Evolutionary conservation across 1,284 basidiomycete genomes (phyloP).

Genomic region (Lignosus rhinocerotis): DNA sequence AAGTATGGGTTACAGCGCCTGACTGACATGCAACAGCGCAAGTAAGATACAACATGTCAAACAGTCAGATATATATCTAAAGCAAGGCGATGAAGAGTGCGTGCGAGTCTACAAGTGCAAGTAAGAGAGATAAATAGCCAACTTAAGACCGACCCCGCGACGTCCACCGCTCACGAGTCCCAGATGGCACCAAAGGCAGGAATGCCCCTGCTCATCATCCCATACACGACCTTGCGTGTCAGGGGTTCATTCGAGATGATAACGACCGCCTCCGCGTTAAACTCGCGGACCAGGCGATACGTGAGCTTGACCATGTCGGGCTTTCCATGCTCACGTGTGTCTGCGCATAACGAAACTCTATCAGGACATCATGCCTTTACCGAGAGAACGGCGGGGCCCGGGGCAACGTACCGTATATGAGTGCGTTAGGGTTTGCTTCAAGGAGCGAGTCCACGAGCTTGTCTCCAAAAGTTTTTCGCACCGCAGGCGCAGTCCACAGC

Average conservation of each 20-base stretch:
- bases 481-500: constrained; percentile 59
- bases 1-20: too few species aligned
- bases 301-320: constrained; percentile 62
- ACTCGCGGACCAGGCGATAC: constrained; percentile 54
- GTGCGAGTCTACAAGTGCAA: too few species aligned
- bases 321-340: constrained; percentile 57
- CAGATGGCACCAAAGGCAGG: constrained; percentile 61
- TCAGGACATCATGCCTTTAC: not conserved
- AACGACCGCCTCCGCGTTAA: constrained; percentile 60
- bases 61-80: not conserved
- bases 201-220: constrained; percentile 58
- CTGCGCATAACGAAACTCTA: constrained; percentile 21
- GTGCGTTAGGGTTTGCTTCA: constrained; percentile 49
- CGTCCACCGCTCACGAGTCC: constrained; percentile 38
- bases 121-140: too few species aligned
- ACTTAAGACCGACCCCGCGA: too few species aligned
- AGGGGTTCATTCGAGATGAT: constrained; percentile 61
- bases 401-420: constrained; percentile 44
- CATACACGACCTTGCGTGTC: constrained; percentile 58
- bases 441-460: constrained; percentile 53
- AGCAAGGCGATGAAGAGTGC: too few species aligned
- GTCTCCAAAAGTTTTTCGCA: constrained; percentile 58
- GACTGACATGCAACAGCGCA: too few species aligned
- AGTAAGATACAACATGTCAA: too few species aligned
- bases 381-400: too few species aligned